Conservation (phyloP, 169 alveolate species). For the Ichthyophthirius multifiliis region DNA sequence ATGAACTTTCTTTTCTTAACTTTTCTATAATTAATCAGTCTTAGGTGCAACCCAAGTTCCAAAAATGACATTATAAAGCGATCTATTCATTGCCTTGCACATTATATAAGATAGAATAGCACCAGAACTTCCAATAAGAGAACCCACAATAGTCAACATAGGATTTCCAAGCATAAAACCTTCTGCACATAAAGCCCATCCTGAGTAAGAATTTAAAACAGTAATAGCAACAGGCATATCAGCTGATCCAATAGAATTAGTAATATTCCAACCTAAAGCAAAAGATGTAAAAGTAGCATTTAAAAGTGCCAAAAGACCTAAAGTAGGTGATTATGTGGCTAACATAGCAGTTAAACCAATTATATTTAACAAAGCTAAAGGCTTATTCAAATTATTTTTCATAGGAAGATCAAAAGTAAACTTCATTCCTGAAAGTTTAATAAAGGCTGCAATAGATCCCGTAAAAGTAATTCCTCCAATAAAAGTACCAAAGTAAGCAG, state of each 20-base stretch:
- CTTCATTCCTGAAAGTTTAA: conserved; percentile 87
- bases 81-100: conserved; percentile 95
- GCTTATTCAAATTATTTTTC: neutral
- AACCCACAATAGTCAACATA: conserved; percentile 91
- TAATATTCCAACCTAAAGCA: conserved; percentile 79
- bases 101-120: conserved; percentile 93
- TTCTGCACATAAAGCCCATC: conserved; percentile 92
- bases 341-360: neutral
- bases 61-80: conserved; percentile 81
- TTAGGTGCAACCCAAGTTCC: conserved; percentile 87
- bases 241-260: conserved; percentile 93
- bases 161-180: conserved; percentile 91
- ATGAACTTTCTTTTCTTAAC: conserved; percentile 50
- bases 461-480: conserved; percentile 93
- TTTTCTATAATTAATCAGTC: conserved; percentile 36
- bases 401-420: conserved; percentile 56
- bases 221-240: conserved; percentile 96
- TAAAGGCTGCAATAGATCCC: conserved; percentile 93
- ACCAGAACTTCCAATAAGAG: conserved; percentile 94
- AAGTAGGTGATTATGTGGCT: conserved; percentile 5
- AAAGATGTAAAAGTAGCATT: conserved; percentile 24
- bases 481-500: conserved; percentile 81
- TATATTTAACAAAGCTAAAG: neutral
- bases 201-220: conserved; percentile 92
- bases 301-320: conserved; percentile 18